Conservation (phyloP, 345 rosid genomes). For the Pelargonium nanum region DNA sequence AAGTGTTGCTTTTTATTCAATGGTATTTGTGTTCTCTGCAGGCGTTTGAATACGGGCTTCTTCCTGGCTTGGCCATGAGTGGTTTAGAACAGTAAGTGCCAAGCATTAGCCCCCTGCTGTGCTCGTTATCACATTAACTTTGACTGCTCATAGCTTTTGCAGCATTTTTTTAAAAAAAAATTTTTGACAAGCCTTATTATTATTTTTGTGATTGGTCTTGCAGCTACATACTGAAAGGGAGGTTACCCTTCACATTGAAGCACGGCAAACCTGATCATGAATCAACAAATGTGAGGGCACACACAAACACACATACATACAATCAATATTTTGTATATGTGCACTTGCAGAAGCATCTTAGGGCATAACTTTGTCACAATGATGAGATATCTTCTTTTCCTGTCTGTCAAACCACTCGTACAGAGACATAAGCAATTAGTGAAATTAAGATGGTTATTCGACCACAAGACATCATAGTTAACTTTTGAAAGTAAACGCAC, state of each 20-base stretch:
- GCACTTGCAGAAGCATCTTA: too few relatives aligned
- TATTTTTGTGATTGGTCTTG: constrained; percentile 9
- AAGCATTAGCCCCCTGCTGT: constrained; percentile 4
- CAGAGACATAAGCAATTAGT: too few relatives aligned
- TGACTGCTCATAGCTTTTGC: not conserved
- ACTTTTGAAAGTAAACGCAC: too few relatives aligned
- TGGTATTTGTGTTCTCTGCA: constrained; percentile 17
- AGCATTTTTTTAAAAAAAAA: not conserved
- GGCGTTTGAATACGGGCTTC: constrained; percentile 83
- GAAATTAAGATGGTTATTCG: too few relatives aligned
- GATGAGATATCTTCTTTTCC: too few relatives aligned
- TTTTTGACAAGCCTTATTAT: constrained; percentile 5
- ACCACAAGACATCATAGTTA: too few relatives aligned
- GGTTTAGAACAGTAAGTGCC: constrained; percentile 71
- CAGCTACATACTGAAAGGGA: constrained; percentile 81
- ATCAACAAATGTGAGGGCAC: constrained; percentile 60
- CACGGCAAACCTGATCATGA: constrained; percentile 89
- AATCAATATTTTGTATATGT: too few relatives aligned
- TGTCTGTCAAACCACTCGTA: too few relatives aligned
- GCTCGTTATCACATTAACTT: constrained; percentile 2
- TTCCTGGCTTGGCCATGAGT: constrained; percentile 77
- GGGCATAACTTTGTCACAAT: too few relatives aligned
- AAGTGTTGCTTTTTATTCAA: constrained; percentile 1
- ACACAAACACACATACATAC: not conserved
- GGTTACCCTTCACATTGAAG: constrained; percentile 58